Conservation (phyloP, 2,329 filamentous ascomycete species). For the Aphanocladium album region DNA sequence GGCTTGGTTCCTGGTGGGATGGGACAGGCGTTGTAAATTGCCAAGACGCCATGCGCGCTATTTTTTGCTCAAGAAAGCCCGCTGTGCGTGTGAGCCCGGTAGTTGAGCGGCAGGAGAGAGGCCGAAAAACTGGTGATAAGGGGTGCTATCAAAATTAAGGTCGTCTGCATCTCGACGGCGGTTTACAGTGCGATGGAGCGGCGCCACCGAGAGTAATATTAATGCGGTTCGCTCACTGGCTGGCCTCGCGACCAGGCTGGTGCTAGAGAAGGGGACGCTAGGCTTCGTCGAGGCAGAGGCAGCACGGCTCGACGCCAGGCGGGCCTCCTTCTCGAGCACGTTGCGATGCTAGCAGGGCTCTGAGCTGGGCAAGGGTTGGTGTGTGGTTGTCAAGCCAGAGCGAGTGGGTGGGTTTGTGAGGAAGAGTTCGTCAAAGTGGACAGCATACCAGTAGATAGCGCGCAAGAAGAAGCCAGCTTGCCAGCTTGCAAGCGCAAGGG, state of each 20-base stretch:
- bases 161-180: conserved; percentile 2
- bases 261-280: too few relatives aligned
- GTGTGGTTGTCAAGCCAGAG: too few relatives aligned
- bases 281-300: background rate
- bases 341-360: too few relatives aligned
- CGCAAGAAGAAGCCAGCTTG: background rate
- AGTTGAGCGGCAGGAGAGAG: background rate
- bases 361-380: too few relatives aligned
- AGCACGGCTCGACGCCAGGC: background rate
- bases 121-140: background rate
- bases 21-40: background rate
- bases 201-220: conserved; percentile 10
- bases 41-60: conserved; percentile 3
- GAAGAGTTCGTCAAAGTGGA: background rate
- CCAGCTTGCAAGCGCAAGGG: background rate
- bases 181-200: background rate
- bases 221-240: conserved; percentile 5
- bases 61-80: background rate
- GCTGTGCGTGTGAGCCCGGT: background rate
- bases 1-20: background rate
- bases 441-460: too few relatives aligned
- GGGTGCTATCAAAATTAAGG: background rate
- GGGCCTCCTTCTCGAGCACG: background rate
- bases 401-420: background rate
- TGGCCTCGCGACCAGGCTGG: background rate